Percentiles rank a stretch among this genome's conserved stretches.
Evolutionary conservation across 176 grass and related monocot species (phyloP).

Genomic region (Bothriochloa decipiens): DNA sequence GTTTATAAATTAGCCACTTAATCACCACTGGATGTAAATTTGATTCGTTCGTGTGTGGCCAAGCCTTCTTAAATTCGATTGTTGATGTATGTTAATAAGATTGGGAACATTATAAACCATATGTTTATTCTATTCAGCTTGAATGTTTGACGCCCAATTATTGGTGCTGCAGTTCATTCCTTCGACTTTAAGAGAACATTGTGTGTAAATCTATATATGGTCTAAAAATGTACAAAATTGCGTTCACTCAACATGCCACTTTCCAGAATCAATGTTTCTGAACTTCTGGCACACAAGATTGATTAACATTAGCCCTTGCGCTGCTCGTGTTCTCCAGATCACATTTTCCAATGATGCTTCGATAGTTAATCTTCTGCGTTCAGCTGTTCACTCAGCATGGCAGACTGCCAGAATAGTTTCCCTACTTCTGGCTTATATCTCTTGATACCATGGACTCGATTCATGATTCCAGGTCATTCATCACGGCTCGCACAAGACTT

Average conservation of each 20-base stretch:
- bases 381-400: background rate
- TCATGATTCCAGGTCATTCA: background rate
- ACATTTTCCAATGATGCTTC: background rate
- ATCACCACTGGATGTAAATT: no score
- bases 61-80: background rate
- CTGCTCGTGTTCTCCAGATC: background rate
- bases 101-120: no score
- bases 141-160: no score
- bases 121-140: no score
- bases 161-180: background rate
- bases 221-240: background rate
- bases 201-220: slow-evolving; percentile 1
- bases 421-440: background rate
- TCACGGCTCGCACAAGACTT: background rate
- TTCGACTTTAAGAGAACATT: background rate
- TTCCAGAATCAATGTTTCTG: background rate
- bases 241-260: background rate
- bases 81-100: background rate
- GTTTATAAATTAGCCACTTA: no score
- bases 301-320: background rate
- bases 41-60: no score
- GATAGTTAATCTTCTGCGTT: slow-evolving; percentile 20
- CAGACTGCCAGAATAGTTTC: background rate
- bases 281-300: background rate
- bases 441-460: background rate